Evolutionary conservation across 768 basidiomycete genomes (phyloP), one percentile per base, ranked within the genome.

Genomic region (Suillus ampliporus): DNA sequence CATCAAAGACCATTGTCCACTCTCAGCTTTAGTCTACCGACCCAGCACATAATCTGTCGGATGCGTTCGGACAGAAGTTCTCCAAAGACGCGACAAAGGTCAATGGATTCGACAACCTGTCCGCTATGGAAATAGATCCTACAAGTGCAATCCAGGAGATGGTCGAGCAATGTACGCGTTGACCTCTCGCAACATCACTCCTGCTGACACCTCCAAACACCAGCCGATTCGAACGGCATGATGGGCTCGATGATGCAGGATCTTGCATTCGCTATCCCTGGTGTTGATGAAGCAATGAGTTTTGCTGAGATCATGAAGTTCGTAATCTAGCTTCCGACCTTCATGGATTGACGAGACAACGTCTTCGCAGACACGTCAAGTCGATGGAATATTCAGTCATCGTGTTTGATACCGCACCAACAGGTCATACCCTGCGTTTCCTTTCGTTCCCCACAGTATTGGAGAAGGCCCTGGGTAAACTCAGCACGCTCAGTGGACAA

Each of bases 191-290:
- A 23, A 37, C 38, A 34, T 23, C 61, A 14, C 44, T 53, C 31
- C 61, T 43, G 23, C 61, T 62, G 38, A 56, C 59, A 44, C 56
- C 26, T 26, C 38, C 6, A n/a, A 34, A 26, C 28, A 47, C 50
- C 70, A 94, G 92, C 92, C 63, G 92, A 94, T 74, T 86, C 89
- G 68, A 92, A 91, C 71, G 90, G 91, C 13, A 95, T 97, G 83
- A 99, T 99, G 97, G 95, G 95, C 51, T 89, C 91, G 65, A 99
- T 99, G 95, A 97, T 99, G 94, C 97, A 99, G 76, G 97, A 99
- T 79, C 85, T 99, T 48, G 97, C 97, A 0, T 99, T 99, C 72
- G 95, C 97, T 2, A 99, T 99, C 62, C 97, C 97, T 0, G 97
- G 97, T 79, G 97, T 99, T 14, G 97, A 99, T 71, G 97, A 99